phyloP scores from a whole-genome alignment of 1,284 basidiomycete genomes.

The Moesziomyces aphidis region DNA sequence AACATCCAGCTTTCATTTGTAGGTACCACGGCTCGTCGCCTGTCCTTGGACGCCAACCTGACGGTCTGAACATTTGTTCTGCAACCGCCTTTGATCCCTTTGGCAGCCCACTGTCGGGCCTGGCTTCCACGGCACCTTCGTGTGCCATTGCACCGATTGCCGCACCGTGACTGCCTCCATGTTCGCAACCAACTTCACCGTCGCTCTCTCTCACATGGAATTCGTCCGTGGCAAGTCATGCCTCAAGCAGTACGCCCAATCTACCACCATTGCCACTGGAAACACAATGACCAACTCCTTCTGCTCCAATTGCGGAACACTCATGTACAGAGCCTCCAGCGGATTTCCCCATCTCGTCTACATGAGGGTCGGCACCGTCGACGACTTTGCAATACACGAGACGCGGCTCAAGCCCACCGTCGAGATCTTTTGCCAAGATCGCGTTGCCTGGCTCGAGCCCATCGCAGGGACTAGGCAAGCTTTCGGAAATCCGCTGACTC shows the following conservation, averaged over 20 bases:
- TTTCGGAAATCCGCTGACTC: no score
- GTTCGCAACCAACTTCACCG: conserved; percentile 67
- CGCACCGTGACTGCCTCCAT: conserved; percentile 67
- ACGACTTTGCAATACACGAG: conserved; percentile 66
- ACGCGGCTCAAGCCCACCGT: conserved; percentile 60
- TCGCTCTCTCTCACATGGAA: conserved; percentile 51
- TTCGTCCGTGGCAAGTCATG: conserved; percentile 62
- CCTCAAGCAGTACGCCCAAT: conserved; percentile 57
- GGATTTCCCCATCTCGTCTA: conserved; percentile 52
- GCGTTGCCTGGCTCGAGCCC: conserved; percentile 59
- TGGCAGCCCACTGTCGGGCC: conserved; percentile 59
- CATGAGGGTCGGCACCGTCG: conserved; percentile 65
- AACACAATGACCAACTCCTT: conserved; percentile 68
- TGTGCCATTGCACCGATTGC: conserved; percentile 68
- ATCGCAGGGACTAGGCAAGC: conserved; percentile 33
- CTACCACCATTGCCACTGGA: conserved; percentile 45
- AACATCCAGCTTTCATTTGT: conserved; percentile 66
- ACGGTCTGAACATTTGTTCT: no score
- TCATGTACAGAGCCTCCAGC: conserved; percentile 62
- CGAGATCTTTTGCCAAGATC: conserved; percentile 63
- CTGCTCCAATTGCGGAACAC: conserved; percentile 67
- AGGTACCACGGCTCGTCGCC: conserved; percentile 22
- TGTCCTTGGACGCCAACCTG: not conserved
- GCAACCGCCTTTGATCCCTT: no score
- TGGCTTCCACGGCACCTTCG: conserved; percentile 60